A percentile compares a stretch with the other conserved stretches of the same genome.
phyloP scores from a whole-genome alignment of 768 basidiomycete species.

The Boletus reticulatus region DNA sequence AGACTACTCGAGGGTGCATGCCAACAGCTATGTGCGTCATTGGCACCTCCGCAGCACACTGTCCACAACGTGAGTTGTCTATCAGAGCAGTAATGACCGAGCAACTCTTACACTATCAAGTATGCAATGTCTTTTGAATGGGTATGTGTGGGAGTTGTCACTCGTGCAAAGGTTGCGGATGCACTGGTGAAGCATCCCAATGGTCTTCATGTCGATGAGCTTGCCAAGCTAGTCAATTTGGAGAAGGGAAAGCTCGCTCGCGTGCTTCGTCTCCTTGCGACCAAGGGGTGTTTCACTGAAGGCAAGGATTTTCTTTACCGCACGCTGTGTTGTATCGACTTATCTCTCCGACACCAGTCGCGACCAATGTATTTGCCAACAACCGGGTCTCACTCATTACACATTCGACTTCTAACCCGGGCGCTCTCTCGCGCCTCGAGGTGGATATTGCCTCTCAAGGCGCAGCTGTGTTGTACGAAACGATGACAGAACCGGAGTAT shows the following conservation, averaged over 20 bases:
- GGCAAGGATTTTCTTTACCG: constrained; percentile 6
- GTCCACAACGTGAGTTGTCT: constrained; percentile 20
- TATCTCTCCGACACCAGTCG: constrained; percentile 11
- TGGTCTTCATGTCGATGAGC: constrained; percentile 28
- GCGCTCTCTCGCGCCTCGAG: constrained; percentile 7
- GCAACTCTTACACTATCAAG: neutral
- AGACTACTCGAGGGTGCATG: constrained; percentile 27
- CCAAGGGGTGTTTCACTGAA: constrained; percentile 32
- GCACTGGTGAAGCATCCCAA: constrained; percentile 21
- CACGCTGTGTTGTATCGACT: neutral
- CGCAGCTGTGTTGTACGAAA: constrained; percentile 20
- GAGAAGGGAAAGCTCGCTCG: constrained; percentile 30
- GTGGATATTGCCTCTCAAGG: constrained; percentile 10
- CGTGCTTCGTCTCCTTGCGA: constrained; percentile 30
- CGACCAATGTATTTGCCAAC: constrained; percentile 29
- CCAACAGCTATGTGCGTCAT: constrained; percentile 25
- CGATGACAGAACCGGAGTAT: constrained; percentile 25
- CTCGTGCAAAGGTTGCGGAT: constrained; percentile 29
- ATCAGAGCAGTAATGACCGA: neutral
- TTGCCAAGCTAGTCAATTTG: constrained; percentile 22
- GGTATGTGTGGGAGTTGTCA: constrained; percentile 24
- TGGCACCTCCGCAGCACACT: constrained; percentile 29
- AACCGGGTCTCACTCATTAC: constrained; percentile 33
- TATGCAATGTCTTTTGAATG: constrained; percentile 24
- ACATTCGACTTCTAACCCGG: constrained; percentile 9